Conservation (phyloP, 306 rosid genomes). For the Geum urbanum region DNA sequence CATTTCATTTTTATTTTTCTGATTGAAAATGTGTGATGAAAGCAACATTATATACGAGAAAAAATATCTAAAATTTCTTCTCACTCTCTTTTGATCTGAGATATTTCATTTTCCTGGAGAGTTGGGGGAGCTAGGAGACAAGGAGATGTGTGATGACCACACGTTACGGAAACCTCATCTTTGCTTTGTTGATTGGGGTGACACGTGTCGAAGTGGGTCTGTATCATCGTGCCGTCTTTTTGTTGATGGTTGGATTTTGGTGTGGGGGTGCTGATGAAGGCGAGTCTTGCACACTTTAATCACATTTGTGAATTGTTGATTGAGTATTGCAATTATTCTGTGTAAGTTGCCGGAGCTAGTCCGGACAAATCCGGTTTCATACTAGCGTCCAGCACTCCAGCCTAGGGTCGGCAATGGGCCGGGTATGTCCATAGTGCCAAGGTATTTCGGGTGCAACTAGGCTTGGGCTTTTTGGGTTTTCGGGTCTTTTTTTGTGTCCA, state of each 20-base stretch:
- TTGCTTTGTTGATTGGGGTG: constrained; percentile 10
- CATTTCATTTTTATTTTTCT: background rate
- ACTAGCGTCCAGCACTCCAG: background rate
- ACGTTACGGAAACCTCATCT: constrained; percentile 79
- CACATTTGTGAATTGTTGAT: background rate
- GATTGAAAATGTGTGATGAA: background rate
- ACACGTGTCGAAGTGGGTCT: constrained; percentile 58
- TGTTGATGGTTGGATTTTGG: background rate
- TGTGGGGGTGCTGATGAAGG: background rate
- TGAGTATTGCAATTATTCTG: background rate
- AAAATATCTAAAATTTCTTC: too few species aligned
- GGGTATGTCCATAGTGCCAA: too few species aligned
- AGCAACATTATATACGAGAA: background rate
- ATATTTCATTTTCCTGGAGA: background rate
- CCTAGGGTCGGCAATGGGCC: too few species aligned
- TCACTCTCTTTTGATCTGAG: background rate
- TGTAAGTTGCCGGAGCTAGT: background rate
- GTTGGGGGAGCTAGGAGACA: constrained; percentile 10
- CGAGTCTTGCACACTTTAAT: constrained; percentile 14
- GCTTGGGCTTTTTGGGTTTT: too few species aligned
- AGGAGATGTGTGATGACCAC: constrained; percentile 74
- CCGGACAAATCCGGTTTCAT: background rate
- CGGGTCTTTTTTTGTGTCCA: too few species aligned
- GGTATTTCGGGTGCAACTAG: too few species aligned
- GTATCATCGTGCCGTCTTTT: constrained; percentile 27